A percentile compares a stretch with the other conserved stretches of the same genome.
Evolutionary conservation across 352 stramenopile genomes (phyloP).

Genomic region (Phytophthora nicotianae): DNA sequence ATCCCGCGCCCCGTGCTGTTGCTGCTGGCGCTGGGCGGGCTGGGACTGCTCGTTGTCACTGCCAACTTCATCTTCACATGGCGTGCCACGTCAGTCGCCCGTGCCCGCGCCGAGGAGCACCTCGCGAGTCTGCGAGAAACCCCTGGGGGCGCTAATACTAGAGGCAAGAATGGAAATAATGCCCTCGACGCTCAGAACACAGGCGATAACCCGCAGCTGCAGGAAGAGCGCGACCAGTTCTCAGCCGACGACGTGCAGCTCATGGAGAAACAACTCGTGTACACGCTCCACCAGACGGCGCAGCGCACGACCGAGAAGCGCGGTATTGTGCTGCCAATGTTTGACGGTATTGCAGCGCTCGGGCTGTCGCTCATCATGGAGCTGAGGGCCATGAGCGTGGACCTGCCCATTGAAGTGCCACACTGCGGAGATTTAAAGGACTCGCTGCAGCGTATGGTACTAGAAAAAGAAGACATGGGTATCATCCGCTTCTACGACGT

Average conservation of each 20-base stretch:
- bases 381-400: slow-evolving; percentile 48
- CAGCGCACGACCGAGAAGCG: slow-evolving; percentile 39
- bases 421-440: slow-evolving; percentile 61
- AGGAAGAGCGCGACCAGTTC: slow-evolving; percentile 14
- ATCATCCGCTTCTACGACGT: slow-evolving; percentile 66
- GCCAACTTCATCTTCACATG: slow-evolving; percentile 40
- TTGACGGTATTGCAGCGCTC: slow-evolving; percentile 51
- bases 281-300: slow-evolving; percentile 36
- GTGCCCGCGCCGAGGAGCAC: slow-evolving; percentile 16
- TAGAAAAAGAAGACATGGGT: slow-evolving; percentile 44
- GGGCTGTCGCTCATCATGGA: slow-evolving; percentile 68
- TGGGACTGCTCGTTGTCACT: slow-evolving; percentile 32
- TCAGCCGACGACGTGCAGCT: slow-evolving; percentile 20
- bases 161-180: background rate
- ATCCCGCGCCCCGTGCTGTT: slow-evolving; percentile 23
- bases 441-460: slow-evolving; percentile 32
- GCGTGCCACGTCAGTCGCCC: slow-evolving; percentile 24
- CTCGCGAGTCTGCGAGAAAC: slow-evolving; percentile 20
- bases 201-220: slow-evolving; percentile 6
- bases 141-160: background rate
- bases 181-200: background rate
- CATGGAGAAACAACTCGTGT: slow-evolving; percentile 43
- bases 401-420: slow-evolving; percentile 64
- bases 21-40: slow-evolving; percentile 19
- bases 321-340: slow-evolving; percentile 67